These are phyloP conservation scores for Schwanniomyces sp. DNA, from an alignment of 805 yeast genomes.

Conservation along the genomic window DNA sequence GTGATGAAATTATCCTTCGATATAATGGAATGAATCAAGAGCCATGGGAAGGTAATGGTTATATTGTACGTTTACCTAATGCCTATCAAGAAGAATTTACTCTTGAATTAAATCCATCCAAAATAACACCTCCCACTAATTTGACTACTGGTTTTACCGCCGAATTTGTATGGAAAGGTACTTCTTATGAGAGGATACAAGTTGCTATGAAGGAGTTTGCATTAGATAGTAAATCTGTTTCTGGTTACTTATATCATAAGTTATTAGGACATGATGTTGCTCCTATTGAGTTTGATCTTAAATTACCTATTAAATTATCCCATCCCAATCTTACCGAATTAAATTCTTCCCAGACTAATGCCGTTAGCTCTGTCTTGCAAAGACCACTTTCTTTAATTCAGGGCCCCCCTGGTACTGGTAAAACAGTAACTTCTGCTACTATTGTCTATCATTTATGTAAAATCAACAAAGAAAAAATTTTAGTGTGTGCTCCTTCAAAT, in stretches of 20 bases:
- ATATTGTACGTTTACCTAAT: slow-evolving; percentile 68
- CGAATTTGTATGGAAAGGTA: slow-evolving; percentile 88
- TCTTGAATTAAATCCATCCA: slow-evolving; percentile 56
- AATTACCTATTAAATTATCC: slow-evolving; percentile 61
- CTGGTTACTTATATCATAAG: slow-evolving; percentile 73
- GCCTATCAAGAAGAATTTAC: slow-evolving; percentile 67
- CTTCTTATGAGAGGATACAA: slow-evolving; percentile 82
- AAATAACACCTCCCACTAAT: slow-evolving; percentile 54
- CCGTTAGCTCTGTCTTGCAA: slow-evolving; percentile 66
- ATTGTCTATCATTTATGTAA: slow-evolving; percentile 75
- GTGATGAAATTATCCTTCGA: slow-evolving; percentile 75
- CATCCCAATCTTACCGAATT: slow-evolving; percentile 67
- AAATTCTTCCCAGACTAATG: slow-evolving; percentile 76
- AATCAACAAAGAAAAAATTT: slow-evolving; percentile 59
- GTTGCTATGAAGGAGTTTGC: slow-evolving; percentile 73
- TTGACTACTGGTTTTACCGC: slow-evolving; percentile 70
- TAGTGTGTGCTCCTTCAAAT: slow-evolving; percentile 95
- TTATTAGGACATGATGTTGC: slow-evolving; percentile 78
- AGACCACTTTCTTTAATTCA: slow-evolving; percentile 81
- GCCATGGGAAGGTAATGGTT: slow-evolving; percentile 75
- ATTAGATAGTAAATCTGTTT: slow-evolving; percentile 61
- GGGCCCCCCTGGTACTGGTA: slow-evolving; percentile 87
- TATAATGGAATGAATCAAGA: slow-evolving; percentile 57
- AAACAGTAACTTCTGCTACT: slow-evolving; percentile 90
- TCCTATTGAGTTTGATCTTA: slow-evolving; percentile 58